Base-by-base conservation (phyloP, 1,284 basidiomycete species). In the Mixia osmundae region DNA sequence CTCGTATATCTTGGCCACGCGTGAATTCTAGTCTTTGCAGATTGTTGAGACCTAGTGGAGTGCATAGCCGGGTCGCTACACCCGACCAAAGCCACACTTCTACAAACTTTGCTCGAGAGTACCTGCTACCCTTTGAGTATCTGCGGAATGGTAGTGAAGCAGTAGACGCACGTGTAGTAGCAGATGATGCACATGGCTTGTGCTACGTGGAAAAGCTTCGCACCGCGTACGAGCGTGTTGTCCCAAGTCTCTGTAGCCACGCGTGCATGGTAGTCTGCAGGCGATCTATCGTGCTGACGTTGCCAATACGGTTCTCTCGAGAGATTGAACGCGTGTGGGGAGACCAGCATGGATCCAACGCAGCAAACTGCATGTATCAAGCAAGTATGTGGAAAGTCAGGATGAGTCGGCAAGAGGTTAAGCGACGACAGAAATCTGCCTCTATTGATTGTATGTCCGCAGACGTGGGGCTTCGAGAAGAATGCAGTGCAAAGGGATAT, bases 131-230 rank as follows among this genome's bases (percentile, higher is more conserved):
- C n/a, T n/a, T n/a, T n/a, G n/a, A n/a, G n/a, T n/a, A n/a, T n/a
- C n/a, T n/a, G n/a, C n/a, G n/a, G n/a, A n/a, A n/a, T n/a, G n/a
- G n/a, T n/a, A n/a, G n/a, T n/a, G n/a, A n/a, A n/a, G n/a, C n/a
- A n/a, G n/a, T n/a, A n/a, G n/a, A n/a, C 72, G 52, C 80, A 82
- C 45, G 77, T 76, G 56, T 76, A 80, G 75, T 76, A 80, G 2
- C 72, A 76, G 21, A 82, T 63, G 19, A 82, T 59, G 42, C 72
- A 71, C 49, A 75, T 76, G 3, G 77, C 76, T 52, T 82, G 77
- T 61, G 79, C 67, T 10, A 79, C 74, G 15, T 68, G 66, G 50
- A 82, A 76, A 41, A 80, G 77, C 48, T 78, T 72, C 52, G 71
- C 67, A 22, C 77, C 78, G 30, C 65, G 72, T n/a, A 69, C 70